phyloP scores from a whole-genome alignment of 805 yeast species.

The Yarrowia deformans region DNA sequence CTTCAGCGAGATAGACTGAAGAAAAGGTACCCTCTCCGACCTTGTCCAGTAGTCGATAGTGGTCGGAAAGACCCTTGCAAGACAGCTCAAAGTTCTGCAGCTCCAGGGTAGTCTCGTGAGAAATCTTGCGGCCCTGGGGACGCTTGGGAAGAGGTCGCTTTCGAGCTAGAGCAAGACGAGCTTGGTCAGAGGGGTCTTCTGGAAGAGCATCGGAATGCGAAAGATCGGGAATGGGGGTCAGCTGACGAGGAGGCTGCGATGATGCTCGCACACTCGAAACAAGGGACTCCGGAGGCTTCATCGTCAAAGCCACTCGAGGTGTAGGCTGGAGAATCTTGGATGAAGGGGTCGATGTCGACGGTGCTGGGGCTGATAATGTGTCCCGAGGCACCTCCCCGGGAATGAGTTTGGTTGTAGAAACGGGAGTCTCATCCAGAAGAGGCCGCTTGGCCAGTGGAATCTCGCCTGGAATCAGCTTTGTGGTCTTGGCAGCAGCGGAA shows the following conservation, averaged over 20 bases:
- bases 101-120: slow-evolving; percentile 40
- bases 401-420: background rate
- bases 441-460: background rate
- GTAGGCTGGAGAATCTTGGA: background rate
- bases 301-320: background rate
- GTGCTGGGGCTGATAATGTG: background rate
- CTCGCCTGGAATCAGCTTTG: slow-evolving; percentile 6
- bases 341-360: background rate
- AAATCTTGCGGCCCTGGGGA: slow-evolving; percentile 25
- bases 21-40: slow-evolving; percentile 74
- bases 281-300: slow-evolving; percentile 32
- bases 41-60: slow-evolving; percentile 62
- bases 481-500: background rate
- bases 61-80: slow-evolving; percentile 60
- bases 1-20: slow-evolving; percentile 68
- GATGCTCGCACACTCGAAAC: slow-evolving; percentile 7
- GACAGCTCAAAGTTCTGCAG: slow-evolving; percentile 49
- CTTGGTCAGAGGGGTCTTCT: background rate
- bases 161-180: slow-evolving; percentile 11
- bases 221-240: slow-evolving; percentile 25
- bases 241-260: slow-evolving; percentile 15
- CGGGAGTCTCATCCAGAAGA: background rate
- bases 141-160: slow-evolving; percentile 17
- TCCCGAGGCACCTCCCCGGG: slow-evolving; percentile 12
- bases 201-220: slow-evolving; percentile 17